Evolutionary conservation across 495 filamentous ascomycete species (phyloP).

Genomic region (Penicillium pancosmium): DNA sequence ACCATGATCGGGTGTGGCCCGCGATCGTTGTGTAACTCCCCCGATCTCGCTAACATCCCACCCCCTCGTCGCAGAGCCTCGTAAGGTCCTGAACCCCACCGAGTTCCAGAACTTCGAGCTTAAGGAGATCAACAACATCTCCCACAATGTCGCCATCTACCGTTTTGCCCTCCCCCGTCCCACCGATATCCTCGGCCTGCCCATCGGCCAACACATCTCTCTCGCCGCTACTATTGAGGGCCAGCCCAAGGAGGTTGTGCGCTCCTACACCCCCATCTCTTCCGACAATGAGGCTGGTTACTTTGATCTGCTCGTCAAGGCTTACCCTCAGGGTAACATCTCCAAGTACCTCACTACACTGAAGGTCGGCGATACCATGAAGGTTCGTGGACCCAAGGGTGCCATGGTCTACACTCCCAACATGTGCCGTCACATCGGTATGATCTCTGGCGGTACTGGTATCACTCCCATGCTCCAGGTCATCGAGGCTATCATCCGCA

Average conservation of each 20-base stretch:
- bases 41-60: conserved; percentile 13
- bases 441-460: conserved; percentile 97
- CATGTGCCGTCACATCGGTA: conserved; percentile 91
- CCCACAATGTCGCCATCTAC: conserved; percentile 98
- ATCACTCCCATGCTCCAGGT: conserved; percentile 99
- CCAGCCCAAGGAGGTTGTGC: conserved; percentile 82
- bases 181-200: conserved; percentile 85
- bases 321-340: conserved; percentile 96
- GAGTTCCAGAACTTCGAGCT: conserved; percentile 88
- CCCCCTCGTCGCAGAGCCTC: conserved; percentile 52
- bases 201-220: conserved; percentile 98
- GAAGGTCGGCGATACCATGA: conserved; percentile 82
- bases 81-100: conserved; percentile 83
- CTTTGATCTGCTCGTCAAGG: conserved; percentile 97
- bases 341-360: conserved; percentile 84
- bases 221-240: conserved; percentile 80
- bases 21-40: not conserved
- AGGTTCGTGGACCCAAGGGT: conserved; percentile 89
- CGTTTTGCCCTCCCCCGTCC: conserved; percentile 80
- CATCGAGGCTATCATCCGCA: conserved; percentile 84
- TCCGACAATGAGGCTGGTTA: conserved; percentile 90
- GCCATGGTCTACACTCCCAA: conserved; percentile 96
- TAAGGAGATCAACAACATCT: conserved; percentile 87
- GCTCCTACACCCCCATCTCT: conserved; percentile 95
- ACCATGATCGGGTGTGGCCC: not conserved